A percentile compares a stretch with the other conserved stretches of the same genome.
Conservation (phyloP, 2,329 filamentous ascomycete genomes). For the Fusarium azukiicola region DNA sequence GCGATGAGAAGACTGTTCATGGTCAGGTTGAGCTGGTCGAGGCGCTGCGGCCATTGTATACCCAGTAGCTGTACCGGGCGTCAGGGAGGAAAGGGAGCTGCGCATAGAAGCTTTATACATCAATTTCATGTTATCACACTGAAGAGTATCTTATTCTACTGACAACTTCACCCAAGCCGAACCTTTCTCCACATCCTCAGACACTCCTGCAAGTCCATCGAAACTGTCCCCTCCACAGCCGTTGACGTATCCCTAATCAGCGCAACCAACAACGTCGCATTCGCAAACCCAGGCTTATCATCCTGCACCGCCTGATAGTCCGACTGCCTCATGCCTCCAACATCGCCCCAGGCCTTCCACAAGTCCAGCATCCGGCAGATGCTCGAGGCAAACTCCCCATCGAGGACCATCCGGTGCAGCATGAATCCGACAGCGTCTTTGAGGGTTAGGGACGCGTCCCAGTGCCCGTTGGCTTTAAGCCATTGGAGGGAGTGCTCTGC, state of each 20-base stretch:
- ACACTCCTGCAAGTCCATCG: slow-evolving; percentile 77
- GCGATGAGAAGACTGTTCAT: slow-evolving; percentile 46
- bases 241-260: slow-evolving; percentile 69
- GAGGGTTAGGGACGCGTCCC: slow-evolving; percentile 53
- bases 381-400: slow-evolving; percentile 65
- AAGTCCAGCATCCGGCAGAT: slow-evolving; percentile 70
- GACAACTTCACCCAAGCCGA: slow-evolving; percentile 65
- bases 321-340: slow-evolving; percentile 73
- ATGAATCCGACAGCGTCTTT: slow-evolving; percentile 69
- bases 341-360: slow-evolving; percentile 77
- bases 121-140: not conserved
- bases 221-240: slow-evolving; percentile 70
- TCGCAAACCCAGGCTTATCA: slow-evolving; percentile 67
- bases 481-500: slow-evolving; percentile 69
- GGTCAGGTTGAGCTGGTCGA: slow-evolving; percentile 52
- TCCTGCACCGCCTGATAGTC: slow-evolving; percentile 67
- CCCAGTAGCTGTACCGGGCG: not conserved
- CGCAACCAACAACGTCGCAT: slow-evolving; percentile 71
- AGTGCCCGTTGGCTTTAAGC: slow-evolving; percentile 61
- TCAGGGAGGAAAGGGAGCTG: not conserved
- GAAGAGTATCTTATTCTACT: not conserved
- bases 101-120: not conserved
- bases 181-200: slow-evolving; percentile 75
- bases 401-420: slow-evolving; percentile 75
- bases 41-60: slow-evolving; percentile 28